phyloP scores from a whole-genome alignment of 2,329 filamentous ascomycete genomes.

The Trichoderma oligosporum region DNA sequence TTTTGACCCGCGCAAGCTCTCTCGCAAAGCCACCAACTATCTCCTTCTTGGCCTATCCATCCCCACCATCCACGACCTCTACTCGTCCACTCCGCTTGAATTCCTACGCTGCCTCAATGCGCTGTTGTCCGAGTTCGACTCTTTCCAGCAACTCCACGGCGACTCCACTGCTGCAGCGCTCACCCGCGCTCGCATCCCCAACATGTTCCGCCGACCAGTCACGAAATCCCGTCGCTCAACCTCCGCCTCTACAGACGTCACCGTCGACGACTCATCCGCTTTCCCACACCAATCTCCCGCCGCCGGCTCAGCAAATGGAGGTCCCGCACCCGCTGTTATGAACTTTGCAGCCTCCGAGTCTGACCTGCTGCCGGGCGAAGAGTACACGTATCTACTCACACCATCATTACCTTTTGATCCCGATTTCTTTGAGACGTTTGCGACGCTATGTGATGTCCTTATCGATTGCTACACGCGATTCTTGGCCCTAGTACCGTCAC shows the following conservation, averaged over 20 bases:
- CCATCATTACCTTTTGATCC: slow-evolving; percentile 91
- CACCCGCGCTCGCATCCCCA: slow-evolving; percentile 72
- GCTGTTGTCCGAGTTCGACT: slow-evolving; percentile 86
- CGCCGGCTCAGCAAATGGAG: slow-evolving; percentile 19
- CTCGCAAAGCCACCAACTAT: slow-evolving; percentile 88
- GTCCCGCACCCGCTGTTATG: slow-evolving; percentile 44
- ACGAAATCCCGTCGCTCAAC: slow-evolving; percentile 55
- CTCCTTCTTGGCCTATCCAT: slow-evolving; percentile 89
- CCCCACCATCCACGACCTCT: slow-evolving; percentile 83
- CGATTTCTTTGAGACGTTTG: slow-evolving; percentile 95
- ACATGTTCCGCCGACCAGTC: slow-evolving; percentile 72
- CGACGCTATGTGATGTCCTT: slow-evolving; percentile 89
- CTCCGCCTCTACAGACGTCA: slow-evolving; percentile 43
- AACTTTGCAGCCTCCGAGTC: slow-evolving; percentile 57
- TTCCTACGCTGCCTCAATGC: slow-evolving; percentile 84
- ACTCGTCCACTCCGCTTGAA: slow-evolving; percentile 72
- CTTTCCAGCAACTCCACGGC: slow-evolving; percentile 83
- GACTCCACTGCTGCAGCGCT: slow-evolving; percentile 66
- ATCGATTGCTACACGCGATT: slow-evolving; percentile 88
- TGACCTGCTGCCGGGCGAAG: slow-evolving; percentile 74
- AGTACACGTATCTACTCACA: slow-evolving; percentile 86
- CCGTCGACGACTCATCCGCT: slow-evolving; percentile 29
- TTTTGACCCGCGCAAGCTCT: slow-evolving; percentile 78
- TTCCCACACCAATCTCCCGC: neutral
- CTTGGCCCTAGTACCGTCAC: slow-evolving; percentile 68